Evolutionary conservation across 129 eudicot species (phyloP).

Genomic region (Lactuca sativa): DNA sequence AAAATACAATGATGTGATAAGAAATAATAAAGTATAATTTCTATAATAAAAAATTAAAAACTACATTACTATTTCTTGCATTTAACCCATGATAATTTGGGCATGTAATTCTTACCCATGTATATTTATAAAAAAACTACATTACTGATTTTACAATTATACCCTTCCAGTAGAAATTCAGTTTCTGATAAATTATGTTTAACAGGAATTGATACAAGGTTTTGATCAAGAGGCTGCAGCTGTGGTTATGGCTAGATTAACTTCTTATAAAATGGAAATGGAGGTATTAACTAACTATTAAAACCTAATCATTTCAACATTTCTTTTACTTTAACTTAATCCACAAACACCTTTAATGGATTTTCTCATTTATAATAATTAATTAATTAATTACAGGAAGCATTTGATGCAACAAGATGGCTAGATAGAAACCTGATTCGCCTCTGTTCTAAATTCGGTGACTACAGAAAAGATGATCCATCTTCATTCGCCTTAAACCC

Average conservation of each 20-base stretch:
- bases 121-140: too few relatives aligned
- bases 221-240: constrained; percentile 99
- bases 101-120: too few relatives aligned
- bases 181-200: constrained; percentile 5
- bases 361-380: not conserved
- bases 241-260: constrained; percentile 85
- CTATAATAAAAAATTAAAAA: too few relatives aligned
- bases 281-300: constrained; percentile 53
- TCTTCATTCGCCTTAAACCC: constrained; percentile 89
- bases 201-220: constrained; percentile 90
- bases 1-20: too few relatives aligned
- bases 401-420: constrained; percentile 98
- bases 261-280: constrained; percentile 88
- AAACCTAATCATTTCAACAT: not conserved
- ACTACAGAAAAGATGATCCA: constrained; percentile 93
- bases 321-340: not conserved
- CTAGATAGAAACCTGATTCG: constrained; percentile 90
- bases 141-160: not conserved
- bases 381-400: constrained; percentile 52
- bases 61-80: not conserved
- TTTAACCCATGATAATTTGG: not conserved
- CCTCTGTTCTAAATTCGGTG: constrained; percentile 91
- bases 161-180: not conserved
- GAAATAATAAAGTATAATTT: too few relatives aligned
- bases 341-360: not conserved